Conservation (phyloP, 2,329 filamentous ascomycete species). For the Pseudonectria foliicola region DNA sequence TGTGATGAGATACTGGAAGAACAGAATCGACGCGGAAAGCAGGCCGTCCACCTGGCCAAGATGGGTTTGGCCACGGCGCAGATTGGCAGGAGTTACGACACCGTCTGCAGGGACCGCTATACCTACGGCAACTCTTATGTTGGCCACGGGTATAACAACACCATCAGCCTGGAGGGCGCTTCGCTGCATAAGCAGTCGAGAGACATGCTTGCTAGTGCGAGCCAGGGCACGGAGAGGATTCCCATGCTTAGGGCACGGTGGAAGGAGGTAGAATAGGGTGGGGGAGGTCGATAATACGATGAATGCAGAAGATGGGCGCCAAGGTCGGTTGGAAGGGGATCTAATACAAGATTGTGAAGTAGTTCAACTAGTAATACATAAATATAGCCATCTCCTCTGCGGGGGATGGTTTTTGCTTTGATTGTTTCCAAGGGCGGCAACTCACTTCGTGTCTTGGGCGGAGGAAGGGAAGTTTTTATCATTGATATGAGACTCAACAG, state of each 20-base stretch:
- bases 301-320: no score
- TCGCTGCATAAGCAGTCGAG: constrained; percentile 24
- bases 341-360: no score
- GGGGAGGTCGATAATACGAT: not conserved
- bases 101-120: constrained; percentile 11
- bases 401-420: no score
- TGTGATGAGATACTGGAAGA: constrained; percentile 20
- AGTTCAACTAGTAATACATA: no score
- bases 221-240: constrained; percentile 12
- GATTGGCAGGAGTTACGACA: constrained; percentile 13
- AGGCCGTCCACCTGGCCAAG: constrained; percentile 18
- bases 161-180: constrained; percentile 22
- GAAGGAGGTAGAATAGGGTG: constrained; percentile 27
- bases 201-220: constrained; percentile 10
- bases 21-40: constrained; percentile 16
- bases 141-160: constrained; percentile 26
- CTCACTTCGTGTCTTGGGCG: no score
- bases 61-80: constrained; percentile 20
- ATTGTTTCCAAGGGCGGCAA: no score
- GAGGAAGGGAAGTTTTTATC: no score
- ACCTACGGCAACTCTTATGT: constrained; percentile 24
- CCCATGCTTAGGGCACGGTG: constrained; percentile 26
- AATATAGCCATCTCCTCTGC: no score
- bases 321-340: no score
- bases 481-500: no score